Percentiles rank a stretch among this genome's conserved stretches.
Conservation (phyloP, 768 basidiomycete genomes). For the Coprinellus micaceus region DNA sequence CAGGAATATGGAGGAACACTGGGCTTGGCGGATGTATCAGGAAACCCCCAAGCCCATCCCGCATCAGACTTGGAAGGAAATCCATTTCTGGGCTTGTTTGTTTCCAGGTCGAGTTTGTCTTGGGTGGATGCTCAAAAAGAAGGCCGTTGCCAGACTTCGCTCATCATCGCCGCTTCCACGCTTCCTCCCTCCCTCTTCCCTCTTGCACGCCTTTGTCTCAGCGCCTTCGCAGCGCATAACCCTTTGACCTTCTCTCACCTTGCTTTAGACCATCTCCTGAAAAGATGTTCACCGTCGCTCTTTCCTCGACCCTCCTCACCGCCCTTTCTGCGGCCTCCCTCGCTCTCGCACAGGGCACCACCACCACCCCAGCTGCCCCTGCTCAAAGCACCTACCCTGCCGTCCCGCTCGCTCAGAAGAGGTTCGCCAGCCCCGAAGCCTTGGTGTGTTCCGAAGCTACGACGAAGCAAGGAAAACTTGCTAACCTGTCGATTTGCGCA, state of each 20-base stretch:
- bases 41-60: too few relatives aligned
- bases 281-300: neutral
- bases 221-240: neutral
- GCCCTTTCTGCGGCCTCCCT: constrained; percentile 1
- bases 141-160: too few relatives aligned
- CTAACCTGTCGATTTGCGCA: too few relatives aligned
- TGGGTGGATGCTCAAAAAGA: too few relatives aligned
- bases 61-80: too few relatives aligned
- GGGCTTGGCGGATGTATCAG: too few relatives aligned
- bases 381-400: constrained; percentile 36
- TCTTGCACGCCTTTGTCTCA: neutral
- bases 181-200: neutral
- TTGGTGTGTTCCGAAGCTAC: constrained; percentile 29
- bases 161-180: neutral
- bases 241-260: neutral
- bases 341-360: constrained; percentile 17
- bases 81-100: too few relatives aligned
- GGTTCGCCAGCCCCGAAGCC: constrained; percentile 35
- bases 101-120: too few relatives aligned
- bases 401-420: constrained; percentile 38
- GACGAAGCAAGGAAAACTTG: too few relatives aligned
- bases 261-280: neutral
- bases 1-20: too few relatives aligned
- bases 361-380: constrained; percentile 17
- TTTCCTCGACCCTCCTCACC: neutral